These are phyloP conservation scores for Sporothrix dimorphospora DNA, from an alignment of 2,329 filamentous ascomycete genomes.

Conservation along the genomic window DNA sequence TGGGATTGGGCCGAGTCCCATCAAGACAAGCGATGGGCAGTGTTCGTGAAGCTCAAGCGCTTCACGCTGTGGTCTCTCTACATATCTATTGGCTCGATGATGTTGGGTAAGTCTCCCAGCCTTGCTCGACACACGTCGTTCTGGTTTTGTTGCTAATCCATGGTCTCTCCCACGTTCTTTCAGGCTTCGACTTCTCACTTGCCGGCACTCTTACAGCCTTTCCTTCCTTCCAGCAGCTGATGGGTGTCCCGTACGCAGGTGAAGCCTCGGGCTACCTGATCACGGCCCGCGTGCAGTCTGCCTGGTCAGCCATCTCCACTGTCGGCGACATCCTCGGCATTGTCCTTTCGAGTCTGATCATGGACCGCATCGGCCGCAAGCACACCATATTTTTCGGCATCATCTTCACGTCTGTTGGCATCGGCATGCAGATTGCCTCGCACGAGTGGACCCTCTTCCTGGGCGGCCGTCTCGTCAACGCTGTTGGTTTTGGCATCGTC, in stretches of 20 bases:
- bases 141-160: no score
- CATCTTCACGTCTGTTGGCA: constrained; percentile 17
- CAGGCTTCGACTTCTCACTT: constrained; percentile 15
- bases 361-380: constrained; percentile 21
- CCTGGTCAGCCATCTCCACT: constrained; percentile 16
- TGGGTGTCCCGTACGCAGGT: not conserved
- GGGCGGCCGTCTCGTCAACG: constrained; percentile 15
- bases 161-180: no score
- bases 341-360: not conserved
- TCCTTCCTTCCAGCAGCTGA: not conserved
- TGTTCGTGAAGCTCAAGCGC: not conserved
- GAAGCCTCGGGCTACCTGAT: constrained; percentile 13
- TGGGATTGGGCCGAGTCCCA: constrained; percentile 13
- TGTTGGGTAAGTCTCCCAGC: not conserved
- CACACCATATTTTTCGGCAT: constrained; percentile 15
- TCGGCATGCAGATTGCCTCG: constrained; percentile 22
- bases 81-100: constrained; percentile 17
- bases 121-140: no score
- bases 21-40: not conserved
- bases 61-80: constrained; percentile 13
- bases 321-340: constrained; percentile 16
- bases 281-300: constrained; percentile 10
- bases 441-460: constrained; percentile 20
- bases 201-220: constrained; percentile 7
- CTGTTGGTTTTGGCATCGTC: constrained; percentile 9